Percentiles rank a stretch among this genome's conserved stretches.
Evolutionary conservation across 805 yeast species (phyloP).

Genomic region (Candida montana): DNA sequence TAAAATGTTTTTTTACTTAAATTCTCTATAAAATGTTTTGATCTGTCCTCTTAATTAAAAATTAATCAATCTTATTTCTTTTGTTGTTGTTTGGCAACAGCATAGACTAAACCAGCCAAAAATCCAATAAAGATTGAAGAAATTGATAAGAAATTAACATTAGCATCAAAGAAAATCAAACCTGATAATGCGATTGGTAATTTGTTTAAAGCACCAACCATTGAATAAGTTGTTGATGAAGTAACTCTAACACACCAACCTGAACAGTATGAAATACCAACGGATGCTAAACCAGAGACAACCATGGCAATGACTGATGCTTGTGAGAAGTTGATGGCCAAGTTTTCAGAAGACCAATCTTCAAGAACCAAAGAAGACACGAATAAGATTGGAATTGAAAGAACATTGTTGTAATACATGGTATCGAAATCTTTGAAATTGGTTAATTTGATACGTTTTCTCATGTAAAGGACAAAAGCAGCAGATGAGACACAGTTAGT

Average conservation of each 20-base stretch:
- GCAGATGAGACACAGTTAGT: slow-evolving; percentile 93
- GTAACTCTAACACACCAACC: slow-evolving; percentile 99
- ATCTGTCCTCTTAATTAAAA: no score
- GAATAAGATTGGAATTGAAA: slow-evolving; percentile 86
- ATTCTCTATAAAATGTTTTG: background rate
- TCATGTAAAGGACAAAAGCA: slow-evolving; percentile 86
- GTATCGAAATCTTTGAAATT: slow-evolving; percentile 96
- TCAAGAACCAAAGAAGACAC: slow-evolving; percentile 72
- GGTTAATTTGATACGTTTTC: slow-evolving; percentile 96
- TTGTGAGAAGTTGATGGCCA: slow-evolving; percentile 70
- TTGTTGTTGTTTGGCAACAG: slow-evolving; percentile 92
- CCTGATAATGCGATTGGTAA: slow-evolving; percentile 97
- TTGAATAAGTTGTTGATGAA: slow-evolving; percentile 95
- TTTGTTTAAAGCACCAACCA: slow-evolving; percentile 99
- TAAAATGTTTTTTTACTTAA: no score
- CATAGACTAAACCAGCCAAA: slow-evolving; percentile 91
- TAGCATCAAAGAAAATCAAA: slow-evolving; percentile 88
- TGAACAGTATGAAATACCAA: slow-evolving; percentile 96
- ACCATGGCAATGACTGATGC: slow-evolving; percentile 73
- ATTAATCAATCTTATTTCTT: slow-evolving; percentile 20
- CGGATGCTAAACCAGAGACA: slow-evolving; percentile 89
- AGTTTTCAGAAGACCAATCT: slow-evolving; percentile 87
- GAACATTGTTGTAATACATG: slow-evolving; percentile 94
- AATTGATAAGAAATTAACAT: slow-evolving; percentile 87
- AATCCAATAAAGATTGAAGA: slow-evolving; percentile 91